phyloP scores from a whole-genome alignment of 768 basidiomycete species.

The Fibroporia radiculosa region DNA sequence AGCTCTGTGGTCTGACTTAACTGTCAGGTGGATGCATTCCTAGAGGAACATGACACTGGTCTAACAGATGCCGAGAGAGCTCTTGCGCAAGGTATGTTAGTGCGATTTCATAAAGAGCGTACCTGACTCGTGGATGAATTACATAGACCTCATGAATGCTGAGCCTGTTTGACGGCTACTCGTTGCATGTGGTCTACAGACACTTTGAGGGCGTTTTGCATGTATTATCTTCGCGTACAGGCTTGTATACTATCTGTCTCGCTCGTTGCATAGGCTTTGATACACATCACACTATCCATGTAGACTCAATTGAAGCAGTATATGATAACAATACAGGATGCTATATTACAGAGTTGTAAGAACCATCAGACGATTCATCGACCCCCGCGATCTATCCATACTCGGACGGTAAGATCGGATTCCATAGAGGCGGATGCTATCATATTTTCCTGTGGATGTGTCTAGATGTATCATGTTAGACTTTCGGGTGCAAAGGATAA shows the following conservation, averaged over 20 bases:
- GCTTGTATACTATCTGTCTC: slow-evolving; percentile 11
- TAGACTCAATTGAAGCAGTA: background rate
- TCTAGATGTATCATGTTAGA: slow-evolving; percentile 33
- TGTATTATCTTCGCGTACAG: slow-evolving; percentile 9
- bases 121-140: background rate
- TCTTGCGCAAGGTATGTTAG: slow-evolving; percentile 58
- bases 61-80: slow-evolving; percentile 73
- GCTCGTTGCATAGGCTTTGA: slow-evolving; percentile 9
- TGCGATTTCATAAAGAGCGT: slow-evolving; percentile 1
- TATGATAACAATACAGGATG: background rate
- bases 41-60: slow-evolving; percentile 88
- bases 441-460: slow-evolving; percentile 64
- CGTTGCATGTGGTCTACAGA: too few species aligned
- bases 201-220: slow-evolving; percentile 3
- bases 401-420: slow-evolving; percentile 74
- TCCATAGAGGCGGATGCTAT: slow-evolving; percentile 87
- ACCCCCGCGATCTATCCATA: slow-evolving; percentile 58
- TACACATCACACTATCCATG: slow-evolving; percentile 8
- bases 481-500: background rate
- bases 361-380: background rate
- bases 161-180: slow-evolving; percentile 40
- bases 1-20: slow-evolving; percentile 9
- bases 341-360: background rate
- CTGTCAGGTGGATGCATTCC: slow-evolving; percentile 78
- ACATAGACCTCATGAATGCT: slow-evolving; percentile 50